Evolutionary conservation across 345 rosid genomes (phyloP).

Genomic region (Litchi chinensis): DNA sequence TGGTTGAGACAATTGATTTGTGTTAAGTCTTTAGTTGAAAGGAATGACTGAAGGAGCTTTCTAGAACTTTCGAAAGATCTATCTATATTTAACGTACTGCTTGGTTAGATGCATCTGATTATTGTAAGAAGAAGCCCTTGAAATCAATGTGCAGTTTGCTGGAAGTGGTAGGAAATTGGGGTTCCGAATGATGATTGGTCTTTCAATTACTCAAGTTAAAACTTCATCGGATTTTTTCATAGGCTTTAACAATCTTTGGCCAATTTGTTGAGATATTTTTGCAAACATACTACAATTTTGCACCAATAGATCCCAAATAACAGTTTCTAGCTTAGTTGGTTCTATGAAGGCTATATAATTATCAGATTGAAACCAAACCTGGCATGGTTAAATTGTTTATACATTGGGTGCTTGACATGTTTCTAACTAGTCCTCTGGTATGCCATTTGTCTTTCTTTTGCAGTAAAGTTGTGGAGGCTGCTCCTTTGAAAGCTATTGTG

Average conservation of each 20-base stretch:
- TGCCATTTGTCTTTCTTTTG: conserved; percentile 14
- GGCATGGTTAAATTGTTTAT: background rate
- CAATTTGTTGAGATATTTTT: background rate
- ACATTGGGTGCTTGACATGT: background rate
- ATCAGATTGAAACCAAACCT: background rate
- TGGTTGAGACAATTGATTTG: background rate
- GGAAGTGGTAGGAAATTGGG: background rate
- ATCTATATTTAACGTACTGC: background rate
- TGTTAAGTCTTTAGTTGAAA: background rate
- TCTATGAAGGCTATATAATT: conserved; percentile 1
- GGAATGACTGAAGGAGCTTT: background rate
- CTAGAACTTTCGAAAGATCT: background rate
- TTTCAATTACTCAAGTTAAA: background rate
- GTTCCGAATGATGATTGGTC: background rate
- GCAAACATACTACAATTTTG: background rate
- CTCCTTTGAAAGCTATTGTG: conserved; percentile 67
- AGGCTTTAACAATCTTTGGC: background rate
- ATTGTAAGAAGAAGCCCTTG: background rate
- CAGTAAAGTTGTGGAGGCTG: conserved; percentile 89
- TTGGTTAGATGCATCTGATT: background rate
- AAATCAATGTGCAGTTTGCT: background rate
- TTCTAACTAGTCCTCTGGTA: background rate
- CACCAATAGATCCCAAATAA: background rate
- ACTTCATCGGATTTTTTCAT: background rate
- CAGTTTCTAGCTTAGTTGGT: background rate